Evolutionary conservation across 768 basidiomycete species (phyloP).

Genomic region (Rhizopogon rudus): DNA sequence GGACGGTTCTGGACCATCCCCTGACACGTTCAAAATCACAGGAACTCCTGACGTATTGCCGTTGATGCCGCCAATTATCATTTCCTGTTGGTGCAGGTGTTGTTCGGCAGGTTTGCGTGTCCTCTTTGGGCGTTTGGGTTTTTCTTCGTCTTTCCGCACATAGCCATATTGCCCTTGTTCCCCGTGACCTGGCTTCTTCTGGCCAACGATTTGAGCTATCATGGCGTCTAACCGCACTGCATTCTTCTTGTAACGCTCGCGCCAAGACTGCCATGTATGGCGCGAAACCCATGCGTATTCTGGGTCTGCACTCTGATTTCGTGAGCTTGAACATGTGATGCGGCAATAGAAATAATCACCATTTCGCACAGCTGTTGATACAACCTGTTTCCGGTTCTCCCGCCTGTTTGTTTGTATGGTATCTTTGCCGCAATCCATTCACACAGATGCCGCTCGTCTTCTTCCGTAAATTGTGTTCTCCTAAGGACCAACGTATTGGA

Average conservation of each 20-base stretch:
- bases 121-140: conserved; percentile 51
- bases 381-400: conserved; percentile 75
- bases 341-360: conserved; percentile 31
- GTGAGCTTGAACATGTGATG: background rate
- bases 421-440: conserved; percentile 81
- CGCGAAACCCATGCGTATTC: conserved; percentile 77
- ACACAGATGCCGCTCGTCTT: conserved; percentile 72
- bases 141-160: conserved; percentile 70
- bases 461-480: conserved; percentile 71
- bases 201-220: conserved; percentile 63
- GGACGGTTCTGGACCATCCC: conserved; percentile 24
- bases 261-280: conserved; percentile 89
- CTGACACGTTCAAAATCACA: conserved; percentile 19
- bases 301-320: conserved; percentile 52
- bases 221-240: conserved; percentile 56
- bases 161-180: conserved; percentile 84
- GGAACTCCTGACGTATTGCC: conserved; percentile 9
- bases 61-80: conserved; percentile 8
- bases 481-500: conserved; percentile 29
- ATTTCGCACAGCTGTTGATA: conserved; percentile 79
- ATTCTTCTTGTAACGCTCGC: conserved; percentile 86
- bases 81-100: conserved; percentile 15
- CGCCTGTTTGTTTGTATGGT: conserved; percentile 78
- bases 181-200: conserved; percentile 62
- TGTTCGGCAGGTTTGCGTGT: conserved; percentile 36